Evolutionary conservation across 352 stramenopile genomes (phyloP), one percentile per base, ranked within the genome.

Genomic region (Globisporangium sylvaticum): DNA sequence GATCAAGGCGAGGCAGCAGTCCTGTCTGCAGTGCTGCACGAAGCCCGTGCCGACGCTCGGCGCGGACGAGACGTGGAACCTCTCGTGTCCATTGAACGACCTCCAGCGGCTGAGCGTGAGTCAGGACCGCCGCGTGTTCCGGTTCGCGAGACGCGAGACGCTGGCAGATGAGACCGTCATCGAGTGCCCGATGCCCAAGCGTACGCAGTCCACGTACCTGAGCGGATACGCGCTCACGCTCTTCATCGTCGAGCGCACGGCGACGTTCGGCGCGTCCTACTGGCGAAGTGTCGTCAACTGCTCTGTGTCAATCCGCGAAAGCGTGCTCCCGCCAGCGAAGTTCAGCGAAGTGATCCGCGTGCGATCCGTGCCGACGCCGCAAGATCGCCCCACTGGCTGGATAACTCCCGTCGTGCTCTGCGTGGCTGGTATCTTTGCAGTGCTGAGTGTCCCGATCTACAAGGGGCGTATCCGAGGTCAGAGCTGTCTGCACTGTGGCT

Each of bases 41-140:
- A 87, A 84, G 22, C 84, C 84, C n/a, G 81, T 87, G n/a, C 77
- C 81, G 2, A 44, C 66, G 14, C 68, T 50, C 25, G 77, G 82
- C 39, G 83, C 78, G 9, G 84, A 93, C 46, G 84, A 93, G 64
- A 89, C 83, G 8, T 93, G 84, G 84, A 88, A 93, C 72, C 69
- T 93, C 27, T 78, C 78, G 24, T 93, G 84, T 58, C 83, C 84
- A 2, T 63, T 93, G 7, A 91, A 89, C 20, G 78, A 81, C 18
- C 60, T 90, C 1, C 78, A 93, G 65, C 74, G 80, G 9, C 73
- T 90, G n/a, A 90, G 76, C 44, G 78, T 93, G 50, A 90, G 83
- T 62, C 80, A 89, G 66, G 80, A 80, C 14, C 61, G 69, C 20
- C 69, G 77, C 15, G 76, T 73, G 4, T 89, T 87, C 50, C 81